Conservation (phyloP, 495 filamentous ascomycete genomes). For the Stereocaulon alpinum region DNA sequence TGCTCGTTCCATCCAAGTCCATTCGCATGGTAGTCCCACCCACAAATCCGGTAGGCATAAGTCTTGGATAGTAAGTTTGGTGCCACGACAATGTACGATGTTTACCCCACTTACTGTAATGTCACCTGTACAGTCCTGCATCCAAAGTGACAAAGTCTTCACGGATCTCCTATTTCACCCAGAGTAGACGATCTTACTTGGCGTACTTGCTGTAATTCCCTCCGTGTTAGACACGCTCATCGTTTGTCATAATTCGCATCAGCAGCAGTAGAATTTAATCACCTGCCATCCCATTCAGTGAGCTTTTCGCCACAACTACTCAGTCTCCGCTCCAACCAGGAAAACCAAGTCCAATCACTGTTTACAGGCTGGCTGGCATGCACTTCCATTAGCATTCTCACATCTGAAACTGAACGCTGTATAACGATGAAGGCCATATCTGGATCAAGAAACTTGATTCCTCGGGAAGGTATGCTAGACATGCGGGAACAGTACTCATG, state of each 20-base stretch:
- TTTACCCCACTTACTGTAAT: conserved; percentile 3
- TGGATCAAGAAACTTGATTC: conserved; percentile 50
- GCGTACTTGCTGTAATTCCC: neutral
- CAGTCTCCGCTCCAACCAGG: conserved; percentile 6
- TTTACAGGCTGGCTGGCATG: conserved; percentile 15
- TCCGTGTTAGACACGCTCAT: neutral
- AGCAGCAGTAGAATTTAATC: neutral
- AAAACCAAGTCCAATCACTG: neutral
- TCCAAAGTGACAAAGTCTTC: neutral
- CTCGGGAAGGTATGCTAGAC: conserved; percentile 45
- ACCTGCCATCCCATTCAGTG: neutral
- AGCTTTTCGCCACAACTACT: neutral
- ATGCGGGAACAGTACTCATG: conserved; percentile 32
- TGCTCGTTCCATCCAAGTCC: neutral
- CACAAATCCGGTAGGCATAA: too few species aligned
- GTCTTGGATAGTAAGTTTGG: neutral
- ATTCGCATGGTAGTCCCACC: too few species aligned
- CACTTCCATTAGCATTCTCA: conserved; percentile 26
- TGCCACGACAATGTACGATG: neutral
- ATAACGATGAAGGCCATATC: conserved; percentile 48
- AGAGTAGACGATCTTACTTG: neutral
- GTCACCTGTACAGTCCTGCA: neutral
- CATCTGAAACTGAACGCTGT: conserved; percentile 40
- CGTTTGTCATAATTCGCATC: neutral
- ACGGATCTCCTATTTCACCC: neutral